phyloP scores from a whole-genome alignment of 106 monocot genomes.

The Dendrobium chrysotoxum region DNA sequence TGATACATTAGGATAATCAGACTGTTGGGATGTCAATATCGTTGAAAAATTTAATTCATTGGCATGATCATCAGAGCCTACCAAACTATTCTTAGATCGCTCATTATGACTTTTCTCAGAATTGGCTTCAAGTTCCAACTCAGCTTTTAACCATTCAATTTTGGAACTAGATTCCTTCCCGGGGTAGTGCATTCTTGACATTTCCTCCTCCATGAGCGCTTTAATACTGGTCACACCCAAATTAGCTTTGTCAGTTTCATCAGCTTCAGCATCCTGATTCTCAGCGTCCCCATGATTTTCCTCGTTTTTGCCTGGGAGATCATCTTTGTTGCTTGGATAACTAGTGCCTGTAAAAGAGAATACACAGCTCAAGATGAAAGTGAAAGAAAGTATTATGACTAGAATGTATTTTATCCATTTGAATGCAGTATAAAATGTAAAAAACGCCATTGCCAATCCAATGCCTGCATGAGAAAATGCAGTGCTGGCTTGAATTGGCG shows the following conservation, averaged over 20 bases:
- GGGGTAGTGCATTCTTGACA: slow-evolving; percentile 20
- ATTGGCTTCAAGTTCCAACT: slow-evolving; percentile 5
- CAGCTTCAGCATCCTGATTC: slow-evolving; percentile 16
- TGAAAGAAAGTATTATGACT: not conserved
- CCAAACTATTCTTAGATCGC: not conserved
- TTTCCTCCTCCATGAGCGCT: slow-evolving; percentile 51
- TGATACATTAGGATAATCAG: slow-evolving; percentile 8
- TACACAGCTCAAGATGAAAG: not conserved
- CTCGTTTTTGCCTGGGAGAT: slow-evolving; percentile 4
- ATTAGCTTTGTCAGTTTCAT: slow-evolving; percentile 8
- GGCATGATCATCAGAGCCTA: slow-evolving; percentile 1
- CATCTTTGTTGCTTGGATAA: slow-evolving; percentile 13
- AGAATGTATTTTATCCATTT: not conserved
- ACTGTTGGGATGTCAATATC: not conserved
- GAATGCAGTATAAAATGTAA: not conserved
- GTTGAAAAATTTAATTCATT: slow-evolving; percentile 2
- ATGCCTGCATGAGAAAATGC: not conserved
- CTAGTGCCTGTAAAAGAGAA: slow-evolving; percentile 22
- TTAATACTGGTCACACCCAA: slow-evolving; percentile 29
- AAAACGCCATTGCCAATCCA: not conserved
- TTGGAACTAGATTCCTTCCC: slow-evolving; percentile 19
- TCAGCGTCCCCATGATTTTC: slow-evolving; percentile 5
- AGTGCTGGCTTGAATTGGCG: not conserved
- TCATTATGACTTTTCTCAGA: slow-evolving; percentile 20
- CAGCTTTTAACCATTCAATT: slow-evolving; percentile 13